Percentiles rank a stretch among this genome's conserved stretches.
Evolutionary conservation across 2,329 filamentous ascomycete genomes (phyloP).

Genomic region (Colletotrichum sp.): DNA sequence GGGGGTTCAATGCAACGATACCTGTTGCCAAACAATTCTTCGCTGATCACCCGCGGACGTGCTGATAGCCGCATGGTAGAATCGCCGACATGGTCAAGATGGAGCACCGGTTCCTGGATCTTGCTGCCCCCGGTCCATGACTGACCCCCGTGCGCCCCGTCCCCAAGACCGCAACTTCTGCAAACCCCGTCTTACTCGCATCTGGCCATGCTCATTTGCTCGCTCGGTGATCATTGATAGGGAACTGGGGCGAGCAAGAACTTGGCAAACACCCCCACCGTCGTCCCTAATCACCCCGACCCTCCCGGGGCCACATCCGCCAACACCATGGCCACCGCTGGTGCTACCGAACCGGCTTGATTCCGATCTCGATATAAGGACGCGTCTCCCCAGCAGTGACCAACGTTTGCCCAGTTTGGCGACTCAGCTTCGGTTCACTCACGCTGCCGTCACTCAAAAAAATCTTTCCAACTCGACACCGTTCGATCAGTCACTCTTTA

Average conservation of each 20-base stretch:
- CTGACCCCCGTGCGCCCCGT: background rate
- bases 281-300: slow-evolving; percentile 15
- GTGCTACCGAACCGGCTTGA: slow-evolving; percentile 10
- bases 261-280: background rate
- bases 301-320: background rate
- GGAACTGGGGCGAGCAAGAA: background rate
- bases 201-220: background rate
- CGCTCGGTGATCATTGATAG: background rate
- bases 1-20: slow-evolving; percentile 1
- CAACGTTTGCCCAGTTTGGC: background rate
- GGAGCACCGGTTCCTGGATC: background rate
- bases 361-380: slow-evolving; percentile 2
- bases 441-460: background rate
- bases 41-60: background rate
- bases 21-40: slow-evolving; percentile 6
- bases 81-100: background rate
- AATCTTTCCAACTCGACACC: background rate
- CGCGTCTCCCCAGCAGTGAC: background rate
- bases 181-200: slow-evolving; percentile 5
- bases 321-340: background rate
- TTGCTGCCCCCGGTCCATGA: background rate
- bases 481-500: slow-evolving; percentile 5
- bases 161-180: background rate
- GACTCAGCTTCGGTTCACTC: slow-evolving; percentile 7
- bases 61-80: slow-evolving; percentile 7